These are phyloP conservation scores for Primulina huaijiensis DNA, from an alignment of 257 asterid species.

Conservation along the genomic window DNA sequence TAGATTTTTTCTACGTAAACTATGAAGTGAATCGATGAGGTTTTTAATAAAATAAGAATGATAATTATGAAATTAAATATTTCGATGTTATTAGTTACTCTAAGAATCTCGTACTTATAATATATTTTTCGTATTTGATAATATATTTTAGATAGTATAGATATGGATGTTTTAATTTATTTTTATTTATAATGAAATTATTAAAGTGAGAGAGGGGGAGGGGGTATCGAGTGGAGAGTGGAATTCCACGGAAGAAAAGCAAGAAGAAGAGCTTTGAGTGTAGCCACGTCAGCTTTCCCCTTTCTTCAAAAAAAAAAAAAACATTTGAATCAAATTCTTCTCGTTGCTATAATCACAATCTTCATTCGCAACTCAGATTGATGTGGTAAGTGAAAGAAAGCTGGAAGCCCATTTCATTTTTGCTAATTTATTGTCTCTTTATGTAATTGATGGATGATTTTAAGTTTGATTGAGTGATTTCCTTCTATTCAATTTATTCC, in stretches of 20 bases:
- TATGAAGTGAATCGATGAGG: no score
- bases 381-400: slow-evolving; percentile 14
- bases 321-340: slow-evolving; percentile 39
- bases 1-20: no score
- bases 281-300: slow-evolving; percentile 47
- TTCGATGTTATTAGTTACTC: no score
- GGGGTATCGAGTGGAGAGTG: slow-evolving; percentile 30
- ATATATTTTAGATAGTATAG: no score
- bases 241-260: slow-evolving; percentile 55
- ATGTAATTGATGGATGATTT: slow-evolving; percentile 5
- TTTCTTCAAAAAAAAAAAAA: slow-evolving; percentile 43
- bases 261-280: slow-evolving; percentile 40
- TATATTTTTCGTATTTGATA: no score
- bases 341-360: slow-evolving; percentile 15
- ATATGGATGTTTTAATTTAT: no score
- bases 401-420: slow-evolving; percentile 26
- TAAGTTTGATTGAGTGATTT: slow-evolving; percentile 4
- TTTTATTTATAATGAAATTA: no score
- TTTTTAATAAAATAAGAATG: no score
- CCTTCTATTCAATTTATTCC: slow-evolving; percentile 17
- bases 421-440: slow-evolving; percentile 7
- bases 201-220: slow-evolving; percentile 9
- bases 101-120: no score
- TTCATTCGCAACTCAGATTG: slow-evolving; percentile 3
- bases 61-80: no score